Conservation (phyloP, 495 filamentous ascomycete species). For the Xylaria cubensis region DNA sequence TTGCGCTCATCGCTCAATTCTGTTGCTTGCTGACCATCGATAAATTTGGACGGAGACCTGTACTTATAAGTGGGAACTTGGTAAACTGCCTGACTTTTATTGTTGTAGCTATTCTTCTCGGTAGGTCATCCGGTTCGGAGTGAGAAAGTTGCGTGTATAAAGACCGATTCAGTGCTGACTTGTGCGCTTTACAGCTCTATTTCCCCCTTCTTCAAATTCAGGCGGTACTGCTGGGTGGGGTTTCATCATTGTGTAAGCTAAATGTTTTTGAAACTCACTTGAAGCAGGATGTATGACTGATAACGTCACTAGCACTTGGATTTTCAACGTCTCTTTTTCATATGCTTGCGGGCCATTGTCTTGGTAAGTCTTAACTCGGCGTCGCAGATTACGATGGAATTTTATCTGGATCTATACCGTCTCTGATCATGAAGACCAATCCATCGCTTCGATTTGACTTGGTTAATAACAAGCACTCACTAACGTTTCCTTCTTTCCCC, state of each 20-base stretch:
- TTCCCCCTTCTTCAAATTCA: conserved; percentile 58
- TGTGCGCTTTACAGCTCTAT: conserved; percentile 46
- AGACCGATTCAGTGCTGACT: neutral
- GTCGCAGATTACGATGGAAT: neutral
- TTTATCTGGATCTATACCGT: neutral
- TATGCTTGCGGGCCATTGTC: conserved; percentile 67
- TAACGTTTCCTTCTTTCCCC: conserved; percentile 33
- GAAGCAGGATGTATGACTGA: conserved; percentile 18
- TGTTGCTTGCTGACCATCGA: conserved; percentile 73
- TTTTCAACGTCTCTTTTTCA: conserved; percentile 74
- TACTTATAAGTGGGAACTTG: conserved; percentile 70
- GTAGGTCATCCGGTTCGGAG: neutral
- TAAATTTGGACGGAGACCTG: conserved; percentile 67
- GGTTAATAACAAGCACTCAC: neutral
- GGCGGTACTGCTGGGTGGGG: conserved; percentile 71
- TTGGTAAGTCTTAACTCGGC: conserved; percentile 24
- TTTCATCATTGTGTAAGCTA: conserved; percentile 65
- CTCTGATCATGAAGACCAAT: neutral
- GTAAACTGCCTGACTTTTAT: conserved; percentile 68
- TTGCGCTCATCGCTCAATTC: conserved; percentile 70
- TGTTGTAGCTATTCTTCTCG: conserved; percentile 30
- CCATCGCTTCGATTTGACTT: neutral
- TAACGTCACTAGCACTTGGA: conserved; percentile 58
- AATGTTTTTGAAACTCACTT: neutral
- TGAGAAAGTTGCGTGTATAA: neutral